These are phyloP conservation scores for Stylosanthes scabra DNA, from an alignment of 331 rosid genomes.

Conservation along the genomic window DNA sequence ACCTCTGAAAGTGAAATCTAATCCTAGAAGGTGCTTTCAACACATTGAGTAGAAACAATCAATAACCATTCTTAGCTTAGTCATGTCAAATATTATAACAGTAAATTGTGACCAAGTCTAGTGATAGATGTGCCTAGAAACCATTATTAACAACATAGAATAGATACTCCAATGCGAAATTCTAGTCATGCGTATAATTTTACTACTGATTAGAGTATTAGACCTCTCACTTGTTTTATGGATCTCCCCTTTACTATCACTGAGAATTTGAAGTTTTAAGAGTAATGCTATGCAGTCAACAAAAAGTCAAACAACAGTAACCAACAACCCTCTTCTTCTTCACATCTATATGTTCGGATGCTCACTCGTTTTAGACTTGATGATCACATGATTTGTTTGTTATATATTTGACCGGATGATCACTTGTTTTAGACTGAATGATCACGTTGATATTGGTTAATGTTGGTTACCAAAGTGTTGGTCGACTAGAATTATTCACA, in stretches of 20 bases:
- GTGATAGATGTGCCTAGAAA: slow-evolving; percentile 2
- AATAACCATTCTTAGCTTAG: background rate
- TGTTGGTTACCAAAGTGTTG: too few relatives aligned
- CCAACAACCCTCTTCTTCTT: too few relatives aligned
- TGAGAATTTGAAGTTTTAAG: background rate
- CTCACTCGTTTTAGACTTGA: too few relatives aligned
- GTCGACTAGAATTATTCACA: too few relatives aligned
- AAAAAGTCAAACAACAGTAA: too few relatives aligned
- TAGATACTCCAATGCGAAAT: background rate
- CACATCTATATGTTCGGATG: too few relatives aligned
- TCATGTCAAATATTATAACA: background rate
- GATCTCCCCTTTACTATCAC: background rate
- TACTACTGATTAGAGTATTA: background rate
- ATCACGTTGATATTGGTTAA: too few relatives aligned
- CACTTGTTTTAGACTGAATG: too few relatives aligned
- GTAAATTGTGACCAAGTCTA: background rate
- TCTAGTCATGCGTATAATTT: background rate
- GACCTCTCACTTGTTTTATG: background rate
- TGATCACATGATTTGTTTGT: too few relatives aligned
- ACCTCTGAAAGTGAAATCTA: slow-evolving; percentile 7
- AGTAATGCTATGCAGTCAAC: too few relatives aligned
- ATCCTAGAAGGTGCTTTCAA: background rate
- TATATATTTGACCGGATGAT: too few relatives aligned
- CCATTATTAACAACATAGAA: background rate
- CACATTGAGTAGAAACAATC: background rate